Percentiles rank a stretch among this genome's conserved stretches.
phyloP scores from a whole-genome alignment of 495 filamentous ascomycete species.

The Trichocladium antarcticum region DNA sequence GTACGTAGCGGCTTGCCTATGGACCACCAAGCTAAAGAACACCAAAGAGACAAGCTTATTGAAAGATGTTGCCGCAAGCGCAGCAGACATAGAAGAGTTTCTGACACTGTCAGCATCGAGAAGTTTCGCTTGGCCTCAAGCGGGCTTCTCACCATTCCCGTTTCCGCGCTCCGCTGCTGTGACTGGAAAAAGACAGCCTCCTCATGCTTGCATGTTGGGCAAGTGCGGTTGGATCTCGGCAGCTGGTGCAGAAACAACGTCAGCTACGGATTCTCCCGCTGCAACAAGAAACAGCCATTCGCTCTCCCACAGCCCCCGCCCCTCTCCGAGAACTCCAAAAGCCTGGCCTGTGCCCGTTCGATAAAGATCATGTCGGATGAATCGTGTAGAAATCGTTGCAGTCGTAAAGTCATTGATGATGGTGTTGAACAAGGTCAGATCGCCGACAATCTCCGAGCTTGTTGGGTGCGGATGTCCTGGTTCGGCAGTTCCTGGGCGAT shows the following conservation, averaged over 20 bases:
- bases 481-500: neutral
- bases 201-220: slow-evolving; percentile 69
- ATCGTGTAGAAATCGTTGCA: neutral
- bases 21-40: neutral
- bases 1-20: neutral
- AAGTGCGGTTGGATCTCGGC: slow-evolving; percentile 69
- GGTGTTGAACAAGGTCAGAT: too few relatives aligned
- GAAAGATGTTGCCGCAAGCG: slow-evolving; percentile 78
- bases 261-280: slow-evolving; percentile 13
- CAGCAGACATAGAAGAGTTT: slow-evolving; percentile 98
- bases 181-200: slow-evolving; percentile 98
- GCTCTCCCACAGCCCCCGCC: neutral
- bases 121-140: neutral
- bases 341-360: neutral
- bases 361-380: neutral
- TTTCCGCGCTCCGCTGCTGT: slow-evolving; percentile 89
- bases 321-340: neutral
- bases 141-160: slow-evolving; percentile 73
- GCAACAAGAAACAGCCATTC: neutral
- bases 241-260: slow-evolving; percentile 53
- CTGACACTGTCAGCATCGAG: slow-evolving; percentile 38
- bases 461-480: neutral
- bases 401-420: neutral
- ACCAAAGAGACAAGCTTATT: slow-evolving; percentile 28
- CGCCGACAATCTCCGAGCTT: too few relatives aligned